Evolutionary conservation across 129 eudicot species (phyloP).

Genomic region (Logfia minima): DNA sequence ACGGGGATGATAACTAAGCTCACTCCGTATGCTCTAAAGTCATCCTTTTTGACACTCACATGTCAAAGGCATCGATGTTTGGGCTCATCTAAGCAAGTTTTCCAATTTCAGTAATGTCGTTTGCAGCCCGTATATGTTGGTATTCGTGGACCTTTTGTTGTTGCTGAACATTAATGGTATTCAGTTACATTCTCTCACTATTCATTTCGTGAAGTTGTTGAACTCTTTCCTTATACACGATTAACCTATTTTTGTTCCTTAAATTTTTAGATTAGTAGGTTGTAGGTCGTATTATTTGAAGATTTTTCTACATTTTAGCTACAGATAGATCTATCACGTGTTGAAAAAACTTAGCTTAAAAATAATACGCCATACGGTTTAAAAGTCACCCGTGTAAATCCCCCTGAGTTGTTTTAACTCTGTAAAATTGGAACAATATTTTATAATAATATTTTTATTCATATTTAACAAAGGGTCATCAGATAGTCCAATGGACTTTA

Average conservation of each 20-base stretch:
- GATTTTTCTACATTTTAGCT: background rate
- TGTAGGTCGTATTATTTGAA: too few relatives aligned
- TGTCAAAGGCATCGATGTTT: background rate
- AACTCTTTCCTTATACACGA: background rate
- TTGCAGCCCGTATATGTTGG: slow-evolving; percentile 69
- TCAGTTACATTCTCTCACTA: too few relatives aligned
- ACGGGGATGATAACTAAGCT: too few relatives aligned
- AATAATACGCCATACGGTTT: too few relatives aligned
- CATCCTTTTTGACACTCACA: too few relatives aligned
- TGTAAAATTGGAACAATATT: background rate
- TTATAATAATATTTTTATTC: background rate
- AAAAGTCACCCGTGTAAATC: too few relatives aligned
- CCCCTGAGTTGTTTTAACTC: background rate
- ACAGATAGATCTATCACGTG: background rate
- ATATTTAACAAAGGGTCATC: background rate
- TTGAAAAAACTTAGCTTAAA: background rate
- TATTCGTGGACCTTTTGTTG: slow-evolving; percentile 52
- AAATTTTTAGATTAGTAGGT: too few relatives aligned
- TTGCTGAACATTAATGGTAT: slow-evolving; percentile 65
- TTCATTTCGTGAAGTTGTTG: background rate
- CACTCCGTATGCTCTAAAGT: too few relatives aligned
- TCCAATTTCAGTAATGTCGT: slow-evolving; percentile 1
- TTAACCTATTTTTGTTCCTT: too few relatives aligned
- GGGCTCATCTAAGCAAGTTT: background rate
- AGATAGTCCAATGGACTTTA: background rate